These are phyloP conservation scores for Oemleria cerasiformis DNA, from an alignment of 306 rosid species.

Conservation along the genomic window DNA sequence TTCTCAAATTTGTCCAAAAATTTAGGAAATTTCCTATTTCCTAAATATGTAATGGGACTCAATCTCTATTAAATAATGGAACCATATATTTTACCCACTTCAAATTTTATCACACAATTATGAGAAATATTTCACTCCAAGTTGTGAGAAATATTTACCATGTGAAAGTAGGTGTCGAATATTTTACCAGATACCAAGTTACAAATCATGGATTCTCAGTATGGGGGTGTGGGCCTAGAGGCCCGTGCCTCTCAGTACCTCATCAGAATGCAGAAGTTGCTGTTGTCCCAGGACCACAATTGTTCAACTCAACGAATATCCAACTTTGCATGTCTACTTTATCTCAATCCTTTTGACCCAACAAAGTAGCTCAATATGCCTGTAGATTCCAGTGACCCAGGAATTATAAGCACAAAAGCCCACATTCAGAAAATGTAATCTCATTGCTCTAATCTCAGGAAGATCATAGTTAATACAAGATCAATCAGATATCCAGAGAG, in stretches of 20 bases:
- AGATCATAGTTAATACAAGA: neutral
- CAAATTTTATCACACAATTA: too few relatives aligned
- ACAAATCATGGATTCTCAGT: neutral
- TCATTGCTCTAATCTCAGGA: neutral
- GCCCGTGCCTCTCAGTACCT: conserved; percentile 6
- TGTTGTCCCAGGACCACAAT: conserved; percentile 22
- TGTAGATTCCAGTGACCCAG: neutral
- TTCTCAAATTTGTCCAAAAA: too few relatives aligned
- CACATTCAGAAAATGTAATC: neutral
- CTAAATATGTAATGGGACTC: too few relatives aligned
- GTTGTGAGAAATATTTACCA: too few relatives aligned
- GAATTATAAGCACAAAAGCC: neutral
- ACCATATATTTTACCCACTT: too few relatives aligned
- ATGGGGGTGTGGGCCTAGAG: conserved; percentile 10
- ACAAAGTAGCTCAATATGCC: conserved; percentile 8
- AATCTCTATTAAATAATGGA: too few relatives aligned
- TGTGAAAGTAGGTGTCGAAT: neutral
- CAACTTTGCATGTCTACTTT: conserved; percentile 17
- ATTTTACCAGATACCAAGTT: conserved; percentile 6
- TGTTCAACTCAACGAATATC: conserved; percentile 23
- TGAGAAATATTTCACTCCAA: too few relatives aligned
- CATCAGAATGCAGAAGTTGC: conserved; percentile 12
- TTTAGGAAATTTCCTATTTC: too few relatives aligned
- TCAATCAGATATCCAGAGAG: neutral
- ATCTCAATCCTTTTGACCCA: conserved; percentile 37